Evolutionary conservation across 768 basidiomycete species (phyloP).

Genomic region (Mycena epipterygia): DNA sequence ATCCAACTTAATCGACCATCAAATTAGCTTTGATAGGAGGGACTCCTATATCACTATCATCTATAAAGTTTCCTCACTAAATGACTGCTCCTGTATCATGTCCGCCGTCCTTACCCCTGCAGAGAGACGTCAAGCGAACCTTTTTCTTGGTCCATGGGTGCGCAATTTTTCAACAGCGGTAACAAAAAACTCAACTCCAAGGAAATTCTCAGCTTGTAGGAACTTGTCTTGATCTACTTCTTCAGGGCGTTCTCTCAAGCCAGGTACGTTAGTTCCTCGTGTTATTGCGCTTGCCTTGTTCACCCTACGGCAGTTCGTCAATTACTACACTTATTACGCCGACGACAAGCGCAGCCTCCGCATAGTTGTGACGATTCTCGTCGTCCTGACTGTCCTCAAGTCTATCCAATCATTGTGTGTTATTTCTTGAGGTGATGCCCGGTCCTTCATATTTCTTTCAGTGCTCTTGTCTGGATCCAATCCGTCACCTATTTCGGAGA

Average conservation of each 20-base stretch:
- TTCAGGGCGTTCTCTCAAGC: slow-evolving; percentile 48
- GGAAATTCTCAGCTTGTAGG: slow-evolving; percentile 49
- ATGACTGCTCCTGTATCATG: too few relatives aligned
- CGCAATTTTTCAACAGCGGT: too few relatives aligned
- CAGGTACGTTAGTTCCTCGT: slow-evolving; percentile 39
- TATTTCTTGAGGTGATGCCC: background rate
- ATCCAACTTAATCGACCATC: too few relatives aligned
- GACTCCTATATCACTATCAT: too few relatives aligned
- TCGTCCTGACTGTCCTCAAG: background rate
- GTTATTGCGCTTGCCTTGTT: background rate
- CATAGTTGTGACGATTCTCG: background rate
- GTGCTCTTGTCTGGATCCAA: background rate
- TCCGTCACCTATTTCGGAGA: background rate
- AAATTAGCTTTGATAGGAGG: too few relatives aligned
- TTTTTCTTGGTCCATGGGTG: slow-evolving; percentile 51
- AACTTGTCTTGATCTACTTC: slow-evolving; percentile 43
- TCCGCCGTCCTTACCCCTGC: slow-evolving; percentile 1
- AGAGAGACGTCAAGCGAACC: slow-evolving; percentile 40
- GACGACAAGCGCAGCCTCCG: background rate
- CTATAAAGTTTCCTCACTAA: too few relatives aligned
- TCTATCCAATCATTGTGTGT: background rate
- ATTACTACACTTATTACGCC: background rate
- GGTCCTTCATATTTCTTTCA: background rate
- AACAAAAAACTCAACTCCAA: background rate
- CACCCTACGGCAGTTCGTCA: background rate